phyloP scores from a whole-genome alignment of 140 eudicot genomes.

The Stevia rebaudiana region DNA sequence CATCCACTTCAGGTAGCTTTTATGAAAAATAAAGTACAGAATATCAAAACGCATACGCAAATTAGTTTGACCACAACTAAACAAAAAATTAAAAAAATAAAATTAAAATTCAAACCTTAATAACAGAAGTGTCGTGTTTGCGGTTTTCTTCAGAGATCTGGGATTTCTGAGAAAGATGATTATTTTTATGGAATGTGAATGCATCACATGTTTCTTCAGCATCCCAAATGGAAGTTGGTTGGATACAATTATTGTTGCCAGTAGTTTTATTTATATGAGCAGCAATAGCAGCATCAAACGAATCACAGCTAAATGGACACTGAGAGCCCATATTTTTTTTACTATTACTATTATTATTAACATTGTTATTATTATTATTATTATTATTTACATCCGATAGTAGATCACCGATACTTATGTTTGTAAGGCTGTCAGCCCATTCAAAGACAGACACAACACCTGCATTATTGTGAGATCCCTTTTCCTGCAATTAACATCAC shows the following conservation, averaged over 20 bases:
- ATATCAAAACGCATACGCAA: slow-evolving; percentile 4
- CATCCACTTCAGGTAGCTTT: slow-evolving; percentile 40
- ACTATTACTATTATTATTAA: neutral
- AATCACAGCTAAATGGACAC: slow-evolving; percentile 67
- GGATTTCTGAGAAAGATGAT: slow-evolving; percentile 16
- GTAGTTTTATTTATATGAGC: slow-evolving; percentile 65
- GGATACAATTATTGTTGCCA: slow-evolving; percentile 30
- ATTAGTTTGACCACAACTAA: neutral
- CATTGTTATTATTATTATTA: neutral
- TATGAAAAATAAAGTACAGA: slow-evolving; percentile 16
- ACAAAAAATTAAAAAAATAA: neutral
- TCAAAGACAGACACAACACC: slow-evolving; percentile 51
- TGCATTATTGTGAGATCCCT: slow-evolving; percentile 33
- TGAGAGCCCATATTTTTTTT: slow-evolving; percentile 29
- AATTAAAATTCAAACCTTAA: slow-evolving; percentile 43
- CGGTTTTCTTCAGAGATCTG: slow-evolving; percentile 23
- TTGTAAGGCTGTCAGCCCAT: slow-evolving; percentile 95
- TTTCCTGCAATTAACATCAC: slow-evolving; percentile 33
- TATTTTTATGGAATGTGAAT: slow-evolving; percentile 59
- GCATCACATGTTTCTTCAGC: slow-evolving; percentile 98
- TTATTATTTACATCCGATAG: slow-evolving; percentile 47
- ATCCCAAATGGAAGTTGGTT: slow-evolving; percentile 67
- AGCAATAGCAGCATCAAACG: slow-evolving; percentile 98
- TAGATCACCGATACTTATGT: slow-evolving; percentile 76
- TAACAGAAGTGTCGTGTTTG: slow-evolving; percentile 18